Base-by-base conservation (phyloP, 192 early-diverging fungal genomes). In the Coemansia sp. region DNA sequence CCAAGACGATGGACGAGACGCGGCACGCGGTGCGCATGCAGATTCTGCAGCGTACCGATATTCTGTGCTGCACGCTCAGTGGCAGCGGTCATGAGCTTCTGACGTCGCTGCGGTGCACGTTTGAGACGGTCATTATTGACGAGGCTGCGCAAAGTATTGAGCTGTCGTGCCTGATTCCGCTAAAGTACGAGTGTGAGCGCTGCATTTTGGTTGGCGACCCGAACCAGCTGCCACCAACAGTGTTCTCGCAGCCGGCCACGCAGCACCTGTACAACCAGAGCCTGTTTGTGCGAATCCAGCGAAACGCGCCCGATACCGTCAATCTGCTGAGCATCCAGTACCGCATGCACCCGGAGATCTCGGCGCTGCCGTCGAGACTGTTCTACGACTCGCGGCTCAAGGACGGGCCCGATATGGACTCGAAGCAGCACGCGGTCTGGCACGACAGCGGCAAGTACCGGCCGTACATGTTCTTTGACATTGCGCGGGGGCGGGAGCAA, bases 101-200 rank as follows among this genome's bases (percentile, higher is more conserved):
- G 34, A 75, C 82, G 0, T 77, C 79, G 30, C 58, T 89, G 9
- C 53, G 70, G 10, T 78, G 88, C 29, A 74, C 78, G 7, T 97
- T 95, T 64, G 83, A 84, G 17, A 84, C 86, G 0, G 88, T 95
- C 9, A 94, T 98, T 53, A 89, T 98, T 49, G 95, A 98, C 60
- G 95, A 98, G 67, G 95, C 95, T 0, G 92, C 92, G 20, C 95
- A 98, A 59, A 85, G 90, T 2, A 85, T 93, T 22, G 95, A 98
- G 65, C 75, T 94, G 10, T 82, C 83, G 19, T 85, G 86, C 5
- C 47, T 97, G 58, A 97, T 98, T 63, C 94, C 95, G 15, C 62
- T 96, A 10, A 86, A 87, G 38, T 91, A 89, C 42, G 87, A 85
- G 19, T 85, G 83, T 28, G 83, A 85, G 31, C 81, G 88, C 20